A percentile compares a stretch with the other conserved stretches of the same genome.
phyloP scores from a whole-genome alignment of 2,329 filamentous ascomycete genomes.

The Nemania diffusa region DNA sequence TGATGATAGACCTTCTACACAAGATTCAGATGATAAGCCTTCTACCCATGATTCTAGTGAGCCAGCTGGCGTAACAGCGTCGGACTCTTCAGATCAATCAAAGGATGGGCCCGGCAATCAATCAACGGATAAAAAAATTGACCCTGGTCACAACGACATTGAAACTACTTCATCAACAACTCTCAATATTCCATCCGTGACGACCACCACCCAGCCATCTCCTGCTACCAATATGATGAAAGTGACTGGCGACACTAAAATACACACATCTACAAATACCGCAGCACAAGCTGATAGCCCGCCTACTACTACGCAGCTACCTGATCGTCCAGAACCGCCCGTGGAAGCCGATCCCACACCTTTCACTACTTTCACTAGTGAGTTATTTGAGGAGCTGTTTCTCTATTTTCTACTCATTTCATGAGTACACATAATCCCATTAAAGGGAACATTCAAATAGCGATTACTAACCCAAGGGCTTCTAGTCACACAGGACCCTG shows the following conservation, averaged over 20 bases:
- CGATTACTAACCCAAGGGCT: constrained; percentile 17
- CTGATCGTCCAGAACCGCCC: neutral
- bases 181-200: neutral
- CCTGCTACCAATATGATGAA: neutral
- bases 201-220: neutral
- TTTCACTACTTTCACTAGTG: constrained; percentile 27
- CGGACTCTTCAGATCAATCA: neutral
- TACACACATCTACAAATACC: neutral
- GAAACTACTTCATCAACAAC: neutral
- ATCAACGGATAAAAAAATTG: neutral
- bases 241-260: neutral
- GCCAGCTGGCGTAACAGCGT: neutral
- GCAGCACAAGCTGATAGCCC: neutral
- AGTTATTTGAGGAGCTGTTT: neutral
- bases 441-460: neutral
- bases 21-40: too few species aligned
- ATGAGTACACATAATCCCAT: neutral
- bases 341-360: neutral
- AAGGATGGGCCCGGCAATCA: neutral
- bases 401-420: neutral
- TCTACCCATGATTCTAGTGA: neutral
- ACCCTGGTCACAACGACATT: neutral
- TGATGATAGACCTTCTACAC: neutral
- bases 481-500: constrained; percentile 14
- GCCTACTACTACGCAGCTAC: neutral